Conservation (phyloP, 2,329 filamentous ascomycete genomes). For the Chaetomiaceae sp. region DNA sequence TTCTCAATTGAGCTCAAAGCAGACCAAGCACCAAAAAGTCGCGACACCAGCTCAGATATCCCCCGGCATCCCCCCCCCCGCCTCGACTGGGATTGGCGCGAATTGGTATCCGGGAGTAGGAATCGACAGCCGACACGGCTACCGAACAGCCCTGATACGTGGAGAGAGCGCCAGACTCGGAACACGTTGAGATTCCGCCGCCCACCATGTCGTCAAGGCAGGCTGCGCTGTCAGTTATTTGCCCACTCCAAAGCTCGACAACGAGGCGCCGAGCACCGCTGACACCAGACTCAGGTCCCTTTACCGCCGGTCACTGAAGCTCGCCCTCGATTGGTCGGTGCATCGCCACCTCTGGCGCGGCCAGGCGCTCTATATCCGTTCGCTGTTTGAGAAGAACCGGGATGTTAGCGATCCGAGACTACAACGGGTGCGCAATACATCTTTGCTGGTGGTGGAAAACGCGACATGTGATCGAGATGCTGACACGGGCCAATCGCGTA, state of each 20-base stretch:
- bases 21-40: slow-evolving; percentile 11
- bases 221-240: slow-evolving; percentile 26
- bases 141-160: not conserved
- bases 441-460: not conserved
- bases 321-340: slow-evolving; percentile 92
- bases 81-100: not conserved
- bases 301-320: slow-evolving; percentile 89
- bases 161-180: not conserved
- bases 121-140: slow-evolving; percentile 1
- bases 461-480: not conserved
- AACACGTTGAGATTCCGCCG: not conserved
- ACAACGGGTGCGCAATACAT: slow-evolving; percentile 61
- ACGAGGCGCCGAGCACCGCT: slow-evolving; percentile 6
- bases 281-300: slow-evolving; percentile 53
- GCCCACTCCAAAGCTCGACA: not conserved
- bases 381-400: slow-evolving; percentile 90
- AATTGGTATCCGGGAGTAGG: not conserved
- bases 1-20: slow-evolving; percentile 22
- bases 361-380: slow-evolving; percentile 92
- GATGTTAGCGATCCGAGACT: slow-evolving; percentile 78
- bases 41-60: slow-evolving; percentile 6
- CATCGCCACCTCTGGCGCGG: slow-evolving; percentile 91
- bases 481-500: slow-evolving; percentile 36
- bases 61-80: not conserved
- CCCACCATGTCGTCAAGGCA: slow-evolving; percentile 27